These are phyloP conservation scores for Mucor irregularis DNA, from an alignment of 371 early-diverging fungal species.

Conservation along the genomic window DNA sequence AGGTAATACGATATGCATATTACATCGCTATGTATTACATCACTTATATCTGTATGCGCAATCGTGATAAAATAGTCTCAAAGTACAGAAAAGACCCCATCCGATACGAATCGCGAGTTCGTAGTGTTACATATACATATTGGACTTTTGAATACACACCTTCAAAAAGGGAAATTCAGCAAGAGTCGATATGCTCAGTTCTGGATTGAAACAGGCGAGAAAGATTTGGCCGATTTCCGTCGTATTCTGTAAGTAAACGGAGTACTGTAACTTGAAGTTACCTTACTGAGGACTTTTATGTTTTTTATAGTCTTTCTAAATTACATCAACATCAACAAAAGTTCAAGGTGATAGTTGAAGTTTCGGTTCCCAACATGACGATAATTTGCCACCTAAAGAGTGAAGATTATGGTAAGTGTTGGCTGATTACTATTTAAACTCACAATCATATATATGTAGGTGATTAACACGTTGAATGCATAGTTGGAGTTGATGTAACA, in stretches of 20 bases:
- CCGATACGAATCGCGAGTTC: background rate
- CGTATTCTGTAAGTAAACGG: constrained; percentile 46
- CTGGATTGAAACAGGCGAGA: constrained; percentile 31
- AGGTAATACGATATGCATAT: constrained; percentile 1
- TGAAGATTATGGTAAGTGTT: constrained; percentile 50
- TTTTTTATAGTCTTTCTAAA: constrained; percentile 24
- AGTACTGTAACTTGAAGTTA: background rate
- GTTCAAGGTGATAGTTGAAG: constrained; percentile 19
- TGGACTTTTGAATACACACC: constrained; percentile 15
- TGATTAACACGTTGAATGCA: too few relatives aligned
- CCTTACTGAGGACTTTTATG: background rate
- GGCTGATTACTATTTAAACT: too few relatives aligned
- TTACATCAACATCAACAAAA: constrained; percentile 18
- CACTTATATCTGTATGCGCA: background rate
- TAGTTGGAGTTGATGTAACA: constrained; percentile 37
- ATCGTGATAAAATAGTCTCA: background rate
- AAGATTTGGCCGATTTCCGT: constrained; percentile 36
- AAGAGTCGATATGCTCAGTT: constrained; percentile 33
- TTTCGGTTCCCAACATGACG: background rate
- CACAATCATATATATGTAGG: too few relatives aligned
- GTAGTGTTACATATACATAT: constrained; percentile 11
- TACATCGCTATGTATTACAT: background rate
- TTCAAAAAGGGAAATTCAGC: constrained; percentile 14
- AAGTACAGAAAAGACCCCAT: background rate
- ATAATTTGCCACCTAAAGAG: constrained; percentile 32